Conservation (phyloP, 345 rosid species). For the Corymbia maculata region DNA sequence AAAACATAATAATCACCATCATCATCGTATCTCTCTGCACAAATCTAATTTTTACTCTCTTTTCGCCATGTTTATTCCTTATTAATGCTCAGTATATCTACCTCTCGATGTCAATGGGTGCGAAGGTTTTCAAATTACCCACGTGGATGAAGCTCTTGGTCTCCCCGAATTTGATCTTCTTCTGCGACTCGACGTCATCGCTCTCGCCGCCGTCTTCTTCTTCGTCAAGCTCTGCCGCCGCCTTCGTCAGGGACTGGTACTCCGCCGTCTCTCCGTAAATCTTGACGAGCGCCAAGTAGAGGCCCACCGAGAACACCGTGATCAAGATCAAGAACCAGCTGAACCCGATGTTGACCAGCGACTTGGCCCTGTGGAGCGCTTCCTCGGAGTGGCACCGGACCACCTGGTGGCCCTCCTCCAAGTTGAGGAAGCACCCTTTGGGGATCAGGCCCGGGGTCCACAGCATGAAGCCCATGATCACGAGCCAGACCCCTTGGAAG, state of each 20-base stretch:
- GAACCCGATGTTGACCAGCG: slow-evolving; percentile 65
- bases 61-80: neutral
- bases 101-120: slow-evolving; percentile 27
- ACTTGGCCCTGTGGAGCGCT: slow-evolving; percentile 59
- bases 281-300: slow-evolving; percentile 30
- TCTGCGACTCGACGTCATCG: slow-evolving; percentile 40
- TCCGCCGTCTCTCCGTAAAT: slow-evolving; percentile 20
- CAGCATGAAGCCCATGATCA: slow-evolving; percentile 58
- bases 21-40: neutral
- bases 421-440: slow-evolving; percentile 51
- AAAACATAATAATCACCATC: neutral
- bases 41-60: neutral
- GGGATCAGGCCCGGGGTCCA: slow-evolving; percentile 68
- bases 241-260: slow-evolving; percentile 36
- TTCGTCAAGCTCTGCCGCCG: neutral
- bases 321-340: slow-evolving; percentile 45
- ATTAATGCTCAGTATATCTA: neutral
- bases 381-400: slow-evolving; percentile 44
- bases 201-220: slow-evolving; percentile 20
- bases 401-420: slow-evolving; percentile 60
- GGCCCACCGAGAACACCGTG: slow-evolving; percentile 23
- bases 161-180: neutral
- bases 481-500: slow-evolving; percentile 76
- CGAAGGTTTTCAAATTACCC: slow-evolving; percentile 10
- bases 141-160: slow-evolving; percentile 21